Conservation (phyloP, 805 yeast species). For the Wickerhamiella bombiphila region DNA sequence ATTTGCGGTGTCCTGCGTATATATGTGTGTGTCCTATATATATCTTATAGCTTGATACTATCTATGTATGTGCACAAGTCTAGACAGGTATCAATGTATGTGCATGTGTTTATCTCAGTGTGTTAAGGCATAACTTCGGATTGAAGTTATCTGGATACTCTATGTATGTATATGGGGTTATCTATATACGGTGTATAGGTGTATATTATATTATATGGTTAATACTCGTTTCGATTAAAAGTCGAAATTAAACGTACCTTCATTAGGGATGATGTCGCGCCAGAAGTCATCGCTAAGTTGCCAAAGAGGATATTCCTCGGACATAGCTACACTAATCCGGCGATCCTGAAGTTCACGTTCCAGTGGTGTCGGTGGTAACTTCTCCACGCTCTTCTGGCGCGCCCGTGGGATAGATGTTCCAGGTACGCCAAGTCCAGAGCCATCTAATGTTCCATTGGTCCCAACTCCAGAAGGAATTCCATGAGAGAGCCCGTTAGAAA, state of each 20-base stretch:
- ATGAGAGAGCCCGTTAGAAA: neutral
- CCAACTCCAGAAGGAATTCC: neutral
- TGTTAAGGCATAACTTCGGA: too few species aligned
- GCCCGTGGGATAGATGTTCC: neutral
- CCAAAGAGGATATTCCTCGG: constrained; percentile 34
- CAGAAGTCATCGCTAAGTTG: constrained; percentile 58
- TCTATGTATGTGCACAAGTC: too few species aligned
- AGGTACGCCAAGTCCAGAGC: neutral
- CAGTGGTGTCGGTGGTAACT: constrained; percentile 1
- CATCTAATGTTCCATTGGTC: neutral
- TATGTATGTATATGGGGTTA: neutral
- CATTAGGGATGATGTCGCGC: constrained; percentile 32
- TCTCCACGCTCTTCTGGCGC: neutral
- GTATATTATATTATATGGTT: neutral
- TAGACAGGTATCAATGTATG: too few species aligned
- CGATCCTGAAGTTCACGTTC: constrained; percentile 4
- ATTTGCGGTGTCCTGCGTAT: too few species aligned
- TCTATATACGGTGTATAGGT: neutral
- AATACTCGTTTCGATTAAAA: neutral
- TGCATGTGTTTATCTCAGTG: neutral
- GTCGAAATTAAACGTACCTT: constrained; percentile 13
- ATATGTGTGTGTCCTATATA: too few species aligned
- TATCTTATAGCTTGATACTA: too few species aligned
- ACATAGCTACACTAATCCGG: neutral
- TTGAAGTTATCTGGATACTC: too few species aligned